Base-by-base conservation (phyloP, 2,329 filamentous ascomycete genomes). In the Verticillium zaregamsianum region DNA sequence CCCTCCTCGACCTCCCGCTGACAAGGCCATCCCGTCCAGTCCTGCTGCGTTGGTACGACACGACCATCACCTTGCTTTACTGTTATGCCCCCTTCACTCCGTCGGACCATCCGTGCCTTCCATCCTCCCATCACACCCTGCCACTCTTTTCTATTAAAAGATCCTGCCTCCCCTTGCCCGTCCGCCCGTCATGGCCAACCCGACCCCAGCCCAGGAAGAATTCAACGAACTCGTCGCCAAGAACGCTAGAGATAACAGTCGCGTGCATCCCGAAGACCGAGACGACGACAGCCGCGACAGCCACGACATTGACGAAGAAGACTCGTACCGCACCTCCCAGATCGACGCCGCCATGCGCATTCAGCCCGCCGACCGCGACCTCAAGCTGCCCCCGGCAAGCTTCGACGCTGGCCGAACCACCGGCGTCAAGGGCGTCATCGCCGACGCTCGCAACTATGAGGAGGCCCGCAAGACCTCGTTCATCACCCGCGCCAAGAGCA, bases 381-480 rank as follows among this genome's bases (percentile, higher is more conserved):
- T 91, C 69, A 83, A 82, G 70, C 84, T 90, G 64, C 86, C 86
- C 15, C 86, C 85, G 11, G 79, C 79, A 14, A 82, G 80, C 61
- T 89, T 89, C 70, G 86, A 91, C 73, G 86, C 80, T 59, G 88
- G 89, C 62, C 84, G 86, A 66, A 88, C 90, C 67, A 94, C 91
- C 3, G 91, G 91, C 56, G 91, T 93, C 67, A 94, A 94, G 79
- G 91, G 91, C 65, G 91, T 95, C 74, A 94, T 95, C 70, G 90
- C 91, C 68, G 91, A 95, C 72, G 91, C 91, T 40, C 84, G 90
- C 70, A 87, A 88, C 69, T 94, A 90, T 74, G 89, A 92, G 76
- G 81, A 85, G 69, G 89, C 90, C 14, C 82, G 83, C 67, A 81
- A 81, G 69, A 76, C 71, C 68, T 85, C 83, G 65, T 86, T 82